These are phyloP conservation scores for Azolla pinnata DNA, from an alignment of 75 land plant species.

Conservation along the genomic window DNA sequence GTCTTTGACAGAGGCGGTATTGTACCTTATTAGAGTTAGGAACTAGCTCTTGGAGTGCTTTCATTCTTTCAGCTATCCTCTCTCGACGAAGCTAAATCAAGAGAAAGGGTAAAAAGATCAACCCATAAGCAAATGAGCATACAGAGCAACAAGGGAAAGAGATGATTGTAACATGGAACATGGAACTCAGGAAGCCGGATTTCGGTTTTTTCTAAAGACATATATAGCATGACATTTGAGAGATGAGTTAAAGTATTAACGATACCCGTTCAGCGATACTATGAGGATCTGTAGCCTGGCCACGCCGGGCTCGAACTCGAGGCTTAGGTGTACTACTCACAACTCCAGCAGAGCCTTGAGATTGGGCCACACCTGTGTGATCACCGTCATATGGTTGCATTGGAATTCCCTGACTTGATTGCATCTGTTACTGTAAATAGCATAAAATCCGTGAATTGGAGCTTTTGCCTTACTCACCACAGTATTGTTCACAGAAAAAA, in stretches of 20 bases:
- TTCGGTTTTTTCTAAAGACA: not conserved
- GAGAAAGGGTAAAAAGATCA: no score
- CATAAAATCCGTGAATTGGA: no score
- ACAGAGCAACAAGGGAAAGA: not conserved
- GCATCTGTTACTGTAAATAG: slow-evolving; percentile 3
- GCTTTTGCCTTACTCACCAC: no score
- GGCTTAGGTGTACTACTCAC: not conserved
- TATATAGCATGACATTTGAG: not conserved
- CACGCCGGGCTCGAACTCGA: slow-evolving; percentile 3
- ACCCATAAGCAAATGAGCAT: not conserved
- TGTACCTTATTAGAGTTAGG: slow-evolving; percentile 96
- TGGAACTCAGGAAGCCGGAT: not conserved
- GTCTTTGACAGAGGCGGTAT: no score
- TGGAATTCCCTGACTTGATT: not conserved
- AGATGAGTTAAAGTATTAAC: not conserved
- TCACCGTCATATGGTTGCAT: slow-evolving; percentile 4
- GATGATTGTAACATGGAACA: not conserved
- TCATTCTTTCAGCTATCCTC: slow-evolving; percentile 92
- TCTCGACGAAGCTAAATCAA: slow-evolving; percentile 75
- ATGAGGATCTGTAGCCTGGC: slow-evolving; percentile 5
- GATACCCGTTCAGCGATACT: slow-evolving; percentile 2
- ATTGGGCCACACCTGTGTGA: slow-evolving; percentile 7
- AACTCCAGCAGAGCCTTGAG: slow-evolving; percentile 1
- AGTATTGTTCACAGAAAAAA: no score
- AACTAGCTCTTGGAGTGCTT: slow-evolving; percentile 87